Conservation (phyloP, 2,329 filamentous ascomycete genomes). For the Phialophora tarda region DNA sequence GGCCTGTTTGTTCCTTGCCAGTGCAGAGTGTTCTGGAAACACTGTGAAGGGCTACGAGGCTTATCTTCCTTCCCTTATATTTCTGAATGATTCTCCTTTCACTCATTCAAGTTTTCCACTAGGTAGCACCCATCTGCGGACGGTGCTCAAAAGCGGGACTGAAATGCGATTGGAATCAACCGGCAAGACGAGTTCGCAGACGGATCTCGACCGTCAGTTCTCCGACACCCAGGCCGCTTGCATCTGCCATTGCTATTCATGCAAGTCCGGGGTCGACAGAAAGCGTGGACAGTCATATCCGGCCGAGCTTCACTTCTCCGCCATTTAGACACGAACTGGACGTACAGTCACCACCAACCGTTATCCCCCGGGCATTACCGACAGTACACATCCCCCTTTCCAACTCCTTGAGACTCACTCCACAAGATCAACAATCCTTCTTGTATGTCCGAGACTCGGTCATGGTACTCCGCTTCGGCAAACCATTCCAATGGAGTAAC, state of each 20-base stretch:
- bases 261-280: constrained; percentile 9
- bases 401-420: constrained; percentile 46
- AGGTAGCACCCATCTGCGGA: constrained; percentile 41
- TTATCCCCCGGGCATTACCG: constrained; percentile 21
- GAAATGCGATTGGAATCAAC: constrained; percentile 44
- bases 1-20: no score
- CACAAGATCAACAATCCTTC: constrained; percentile 46
- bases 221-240: constrained; percentile 12
- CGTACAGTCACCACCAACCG: neutral
- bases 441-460: constrained; percentile 46
- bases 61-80: no score
- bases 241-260: constrained; percentile 4
- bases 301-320: neutral
- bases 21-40: no score
- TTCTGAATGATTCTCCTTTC: no score
- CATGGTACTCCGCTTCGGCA: constrained; percentile 47
- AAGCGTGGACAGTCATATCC: constrained; percentile 1
- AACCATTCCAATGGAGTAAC: constrained; percentile 48
- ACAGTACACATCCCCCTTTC: constrained; percentile 41
- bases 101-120: no score
- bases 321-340: neutral
- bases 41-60: no score
- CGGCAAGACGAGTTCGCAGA: constrained; percentile 40
- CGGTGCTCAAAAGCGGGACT: constrained; percentile 44
- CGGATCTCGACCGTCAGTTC: constrained; percentile 25